Base-by-base conservation (phyloP, 176 grass and related monocot genomes). In the Rhynchospora breviuscula region DNA sequence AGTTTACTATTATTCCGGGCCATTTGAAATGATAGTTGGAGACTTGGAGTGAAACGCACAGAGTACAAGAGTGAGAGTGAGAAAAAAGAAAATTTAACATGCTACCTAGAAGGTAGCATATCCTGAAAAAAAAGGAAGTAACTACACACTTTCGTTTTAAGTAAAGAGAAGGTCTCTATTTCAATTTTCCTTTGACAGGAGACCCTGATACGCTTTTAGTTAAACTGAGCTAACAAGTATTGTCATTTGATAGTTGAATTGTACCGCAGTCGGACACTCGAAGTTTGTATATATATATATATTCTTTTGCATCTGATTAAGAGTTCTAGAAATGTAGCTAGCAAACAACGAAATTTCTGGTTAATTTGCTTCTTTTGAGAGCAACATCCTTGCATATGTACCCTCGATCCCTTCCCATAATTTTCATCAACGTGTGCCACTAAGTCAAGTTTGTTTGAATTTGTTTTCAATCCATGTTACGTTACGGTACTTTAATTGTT, bases 91-190 rank as follows among this genome's bases (percentile, higher is more conserved):
- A 8, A 17, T 76, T 76, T 76, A 52, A 10, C 3, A 26, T 76
- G 71, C 47, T 54, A 15, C 10, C 7, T 56, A 14, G 49, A 56
- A 33, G 49, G 47, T 77, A 53, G 49, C 48, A 56, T 77, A 49
- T 22, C 49, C 31, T 4, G 56, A 56, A 54, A 54, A 76, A 77
- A 21, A 33, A 23, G 49, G 73, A 71, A 47, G 67, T 5, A 77
- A 77, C 22, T 77, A 23, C 46, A 76, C 13, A 29, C 73, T 77
- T 77, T 56, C 12, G 54, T 77, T 77, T 13, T 3, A 77, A 77
- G 73, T 56, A 56, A 76, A 76, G 23, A 54, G n/a, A 76, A 53
- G 9, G 19, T 4, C 11, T 53, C 8, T 22, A 4, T 54, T 21
- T 53, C 71, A 25, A 53, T 15, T 75, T 11, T 75, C 23, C 47